Base-by-base conservation (phyloP, 768 basidiomycete genomes). In the Termitomyces sp. region DNA sequence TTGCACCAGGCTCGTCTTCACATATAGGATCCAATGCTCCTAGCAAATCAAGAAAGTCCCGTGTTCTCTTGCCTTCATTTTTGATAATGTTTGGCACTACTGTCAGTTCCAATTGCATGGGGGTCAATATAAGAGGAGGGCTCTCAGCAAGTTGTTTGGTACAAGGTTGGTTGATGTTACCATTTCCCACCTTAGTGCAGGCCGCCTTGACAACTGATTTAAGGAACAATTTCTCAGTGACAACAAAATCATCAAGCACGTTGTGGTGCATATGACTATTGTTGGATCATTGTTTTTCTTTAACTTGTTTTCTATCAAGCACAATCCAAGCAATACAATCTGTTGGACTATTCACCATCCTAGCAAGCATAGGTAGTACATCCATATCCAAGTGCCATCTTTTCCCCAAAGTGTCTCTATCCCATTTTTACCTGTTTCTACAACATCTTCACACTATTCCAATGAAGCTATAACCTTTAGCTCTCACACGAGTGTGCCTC, bases 311-410 rank as follows among this genome's bases (percentile, higher is more conserved):
- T 18, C 20, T 12, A 32, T 34, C 4, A 58, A 87, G 88, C 87
- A 92, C 57, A 87, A 87, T 41, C 77, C 81, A n/a, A 84, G 81
- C 4, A 82, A 80, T 24, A 78, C 79, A 0, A 68, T 90, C 2
- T 78, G 80, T 55, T 93, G 91, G 91, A 82, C 82, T 12, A 83
- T 92, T 27, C 91, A 92, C 67, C 82, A 84, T 5, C 91, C 91
- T 1, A 83, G 53, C 10, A n/a, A 84, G 57, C 82, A 86, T 29
- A 91, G 91, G 46, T 93, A 91, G 91, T 93, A 92, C 69, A 84
- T 93, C 58, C 87, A 87, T 42, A 72, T 93, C 26, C 81, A 87
- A 36, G 74, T 88, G 2, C 90, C 91, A 0, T 64, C 76, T 4
- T 92, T 91, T 61, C 86, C 88, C 0, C 85, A 82, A 13, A 76